These are phyloP conservation scores for Hypoxylon fragiforme DNA, from an alignment of 495 filamentous ascomycete species.

Conservation along the genomic window DNA sequence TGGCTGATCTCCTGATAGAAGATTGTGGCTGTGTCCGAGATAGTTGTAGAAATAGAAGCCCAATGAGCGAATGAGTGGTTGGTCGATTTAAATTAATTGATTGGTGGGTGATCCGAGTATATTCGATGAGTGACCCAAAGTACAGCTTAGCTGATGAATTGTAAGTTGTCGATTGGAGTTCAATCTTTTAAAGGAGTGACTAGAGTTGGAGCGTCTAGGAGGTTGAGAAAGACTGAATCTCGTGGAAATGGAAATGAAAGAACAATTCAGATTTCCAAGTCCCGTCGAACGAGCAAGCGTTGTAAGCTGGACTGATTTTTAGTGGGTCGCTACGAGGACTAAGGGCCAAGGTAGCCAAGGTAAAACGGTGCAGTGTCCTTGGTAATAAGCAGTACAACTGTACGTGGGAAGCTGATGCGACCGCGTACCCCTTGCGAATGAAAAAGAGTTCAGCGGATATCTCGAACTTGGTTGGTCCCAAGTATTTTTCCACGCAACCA, in stretches of 20 bases:
- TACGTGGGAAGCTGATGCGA: conserved; percentile 13
- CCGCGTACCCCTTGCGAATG: conserved; percentile 16
- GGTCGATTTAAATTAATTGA: not conserved
- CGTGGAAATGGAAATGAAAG: too few species aligned
- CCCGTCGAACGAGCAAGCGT: not conserved
- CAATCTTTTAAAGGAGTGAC: conserved; percentile 29
- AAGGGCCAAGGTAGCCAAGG: not conserved
- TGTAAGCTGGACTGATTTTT: not conserved
- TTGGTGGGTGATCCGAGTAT: too few species aligned
- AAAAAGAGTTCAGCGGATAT: conserved; percentile 1
- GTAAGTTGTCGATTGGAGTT: conserved; percentile 1
- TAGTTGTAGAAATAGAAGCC: conserved; percentile 9
- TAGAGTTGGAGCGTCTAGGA: conserved; percentile 19
- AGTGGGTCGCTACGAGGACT: not conserved
- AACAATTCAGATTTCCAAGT: too few species aligned
- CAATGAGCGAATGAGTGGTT: not conserved
- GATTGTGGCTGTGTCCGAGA: conserved; percentile 27
- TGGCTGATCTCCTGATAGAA: conserved; percentile 14
- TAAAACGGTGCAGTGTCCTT: not conserved
- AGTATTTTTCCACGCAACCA: conserved; percentile 1
- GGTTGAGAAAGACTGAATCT: not conserved
- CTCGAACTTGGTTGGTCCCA: not conserved
- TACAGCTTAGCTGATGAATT: not conserved
- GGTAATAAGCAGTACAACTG: not conserved
- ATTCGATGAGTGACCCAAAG: too few species aligned